phyloP scores from a whole-genome alignment of 2,329 filamentous ascomycete species.

The Fusarium verrucosum region DNA sequence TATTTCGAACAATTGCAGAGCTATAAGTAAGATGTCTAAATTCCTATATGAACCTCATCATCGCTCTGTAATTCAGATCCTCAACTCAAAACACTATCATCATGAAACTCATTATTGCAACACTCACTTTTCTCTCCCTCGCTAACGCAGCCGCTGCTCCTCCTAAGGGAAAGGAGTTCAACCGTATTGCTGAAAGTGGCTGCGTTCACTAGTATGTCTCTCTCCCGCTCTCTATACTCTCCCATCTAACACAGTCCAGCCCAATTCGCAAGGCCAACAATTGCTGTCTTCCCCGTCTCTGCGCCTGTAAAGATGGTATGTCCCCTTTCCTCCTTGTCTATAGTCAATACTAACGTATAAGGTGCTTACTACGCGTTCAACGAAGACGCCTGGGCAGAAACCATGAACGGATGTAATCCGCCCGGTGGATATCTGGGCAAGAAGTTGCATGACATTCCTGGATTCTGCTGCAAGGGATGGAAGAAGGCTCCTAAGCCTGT shows the following conservation, averaged over 20 bases:
- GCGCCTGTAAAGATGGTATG: conserved; percentile 23
- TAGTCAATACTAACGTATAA: not conserved
- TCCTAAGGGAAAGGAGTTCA: not conserved
- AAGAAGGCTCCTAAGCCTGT: not conserved
- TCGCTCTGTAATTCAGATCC: not conserved
- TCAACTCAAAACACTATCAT: not conserved
- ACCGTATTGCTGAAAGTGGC: conserved; percentile 1
- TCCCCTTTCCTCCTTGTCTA: not conserved
- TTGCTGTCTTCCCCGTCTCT: conserved; percentile 34
- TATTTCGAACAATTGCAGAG: not conserved
- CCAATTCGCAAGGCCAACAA: not conserved
- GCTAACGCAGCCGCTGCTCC: not conserved
- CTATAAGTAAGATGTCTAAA: fast-evolving
- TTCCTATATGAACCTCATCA: conserved; percentile 3
- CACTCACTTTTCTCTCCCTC: not conserved
- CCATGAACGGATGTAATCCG: conserved; percentile 20
- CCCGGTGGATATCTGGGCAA: conserved; percentile 27
- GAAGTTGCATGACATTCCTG: conserved; percentile 7
- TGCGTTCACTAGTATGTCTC: conserved; percentile 21
- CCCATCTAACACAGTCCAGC: conserved; percentile 3
- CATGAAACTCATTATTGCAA: conserved; percentile 23
- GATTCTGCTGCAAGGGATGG: conserved; percentile 31
- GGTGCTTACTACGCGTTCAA: conserved; percentile 30
- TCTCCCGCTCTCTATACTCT: too few species aligned
- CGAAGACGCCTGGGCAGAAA: conserved; percentile 6